A percentile compares a stretch with the other conserved stretches of the same genome.
phyloP scores from a whole-genome alignment of 805 yeast genomes.

The Starmerella riodocensis region DNA sequence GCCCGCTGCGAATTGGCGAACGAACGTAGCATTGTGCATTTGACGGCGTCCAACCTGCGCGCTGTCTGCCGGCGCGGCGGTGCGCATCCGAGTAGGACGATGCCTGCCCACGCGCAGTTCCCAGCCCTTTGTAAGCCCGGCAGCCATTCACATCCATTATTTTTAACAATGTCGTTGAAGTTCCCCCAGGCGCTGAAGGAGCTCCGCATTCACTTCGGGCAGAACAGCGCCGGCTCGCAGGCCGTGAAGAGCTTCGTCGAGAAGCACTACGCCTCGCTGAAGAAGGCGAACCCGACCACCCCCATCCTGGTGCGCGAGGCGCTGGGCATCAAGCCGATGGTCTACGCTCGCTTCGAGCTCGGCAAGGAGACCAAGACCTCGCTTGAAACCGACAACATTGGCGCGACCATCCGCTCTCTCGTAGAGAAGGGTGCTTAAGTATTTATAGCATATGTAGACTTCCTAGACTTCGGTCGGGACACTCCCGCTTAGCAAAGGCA shows the following conservation, averaged over 20 bases:
- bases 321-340: conserved; percentile 54
- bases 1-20: no score
- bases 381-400: conserved; percentile 36
- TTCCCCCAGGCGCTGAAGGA: conserved; percentile 50
- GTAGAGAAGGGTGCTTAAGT: conserved; percentile 27
- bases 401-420: conserved; percentile 29
- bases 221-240: conserved; percentile 57
- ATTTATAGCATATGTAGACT: no score
- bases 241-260: conserved; percentile 53
- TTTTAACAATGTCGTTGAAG: conserved; percentile 21
- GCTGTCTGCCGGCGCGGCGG: no score
- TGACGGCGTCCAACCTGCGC: no score
- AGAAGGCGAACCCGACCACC: conserved; percentile 46
- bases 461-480: no score
- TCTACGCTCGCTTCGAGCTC: conserved; percentile 53
- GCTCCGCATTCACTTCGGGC: conserved; percentile 69
- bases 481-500: no score
- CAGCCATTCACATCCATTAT: background rate
- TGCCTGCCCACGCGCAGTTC: background rate
- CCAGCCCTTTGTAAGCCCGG: background rate
- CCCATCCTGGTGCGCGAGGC: conserved; percentile 75
- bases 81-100: no score
- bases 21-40: no score
- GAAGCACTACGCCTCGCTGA: conserved; percentile 51
- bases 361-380: conserved; percentile 36